These are phyloP conservation scores for Acorus gramineus DNA, from an alignment of 106 monocot species.

Conservation along the genomic window DNA sequence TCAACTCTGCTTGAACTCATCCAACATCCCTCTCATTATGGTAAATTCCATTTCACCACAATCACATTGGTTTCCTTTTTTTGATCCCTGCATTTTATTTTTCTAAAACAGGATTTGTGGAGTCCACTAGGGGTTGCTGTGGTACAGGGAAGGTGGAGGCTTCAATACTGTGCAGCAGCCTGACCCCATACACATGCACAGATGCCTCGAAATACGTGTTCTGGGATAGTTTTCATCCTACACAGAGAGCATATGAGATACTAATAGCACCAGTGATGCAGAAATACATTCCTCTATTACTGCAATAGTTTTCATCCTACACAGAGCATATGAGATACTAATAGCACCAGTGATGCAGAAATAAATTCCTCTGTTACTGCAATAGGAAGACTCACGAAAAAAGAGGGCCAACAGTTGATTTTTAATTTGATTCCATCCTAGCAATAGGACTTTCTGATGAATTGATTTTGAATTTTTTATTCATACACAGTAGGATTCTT, in stretches of 20 bases:
- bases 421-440: too few relatives aligned
- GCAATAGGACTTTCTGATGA: too few relatives aligned
- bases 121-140: constrained; percentile 32
- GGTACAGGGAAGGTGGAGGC: constrained; percentile 36
- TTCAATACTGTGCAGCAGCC: constrained; percentile 24
- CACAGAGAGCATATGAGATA: constrained; percentile 25
- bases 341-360: too few relatives aligned
- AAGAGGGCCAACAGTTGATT: too few relatives aligned
- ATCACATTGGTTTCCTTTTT: not conserved
- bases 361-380: too few relatives aligned
- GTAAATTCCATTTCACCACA: constrained; percentile 13
- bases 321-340: not conserved
- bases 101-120: constrained; percentile 23
- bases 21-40: constrained; percentile 23
- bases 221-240: constrained; percentile 39
- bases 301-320: constrained; percentile 1
- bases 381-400: too few relatives aligned
- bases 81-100: not conserved
- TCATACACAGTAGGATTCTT: too few relatives aligned
- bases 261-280: constrained; percentile 18
- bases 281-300: not conserved
- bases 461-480: too few relatives aligned
- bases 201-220: constrained; percentile 30
- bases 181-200: constrained; percentile 15
- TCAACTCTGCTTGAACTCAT: constrained; percentile 39